Conservation (phyloP, 805 yeast species). For the Zygosaccharomyces rouxii region DNA sequence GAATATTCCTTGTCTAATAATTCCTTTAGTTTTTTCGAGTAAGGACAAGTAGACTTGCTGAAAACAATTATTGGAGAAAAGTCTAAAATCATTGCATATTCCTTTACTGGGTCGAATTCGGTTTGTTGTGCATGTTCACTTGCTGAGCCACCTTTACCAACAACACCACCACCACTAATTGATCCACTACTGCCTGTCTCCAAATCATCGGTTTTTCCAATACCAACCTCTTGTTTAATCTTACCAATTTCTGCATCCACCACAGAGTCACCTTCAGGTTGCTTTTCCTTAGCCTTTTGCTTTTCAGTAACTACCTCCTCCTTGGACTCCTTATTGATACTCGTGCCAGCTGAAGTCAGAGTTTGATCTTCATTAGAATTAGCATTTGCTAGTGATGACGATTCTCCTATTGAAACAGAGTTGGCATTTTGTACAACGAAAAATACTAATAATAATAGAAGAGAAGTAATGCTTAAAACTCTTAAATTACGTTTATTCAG, state of each 20-base stretch:
- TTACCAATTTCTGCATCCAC: constrained; percentile 20
- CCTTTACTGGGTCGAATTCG: constrained; percentile 48
- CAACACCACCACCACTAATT: constrained; percentile 8
- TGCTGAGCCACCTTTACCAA: constrained; percentile 13
- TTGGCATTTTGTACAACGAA: constrained; percentile 28
- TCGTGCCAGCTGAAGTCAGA: constrained; percentile 11
- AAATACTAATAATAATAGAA: constrained; percentile 25
- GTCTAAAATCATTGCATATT: constrained; percentile 51
- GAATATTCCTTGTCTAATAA: constrained; percentile 54
- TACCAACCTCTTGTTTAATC: constrained; percentile 19
- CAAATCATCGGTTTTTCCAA: constrained; percentile 4
- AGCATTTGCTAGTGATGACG: background rate
- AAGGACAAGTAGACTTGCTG: constrained; percentile 63
- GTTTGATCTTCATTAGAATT: constrained; percentile 3
- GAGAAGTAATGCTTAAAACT: constrained; percentile 24
- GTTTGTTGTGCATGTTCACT: constrained; percentile 17
- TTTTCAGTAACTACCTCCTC: background rate
- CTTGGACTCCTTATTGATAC: constrained; percentile 8
- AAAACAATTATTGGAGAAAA: constrained; percentile 64
- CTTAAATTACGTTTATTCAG: constrained; percentile 29
- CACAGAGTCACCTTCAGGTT: constrained; percentile 8
- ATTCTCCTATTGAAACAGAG: constrained; percentile 10
- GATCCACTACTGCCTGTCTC: constrained; percentile 7
- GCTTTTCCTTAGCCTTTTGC: constrained; percentile 4
- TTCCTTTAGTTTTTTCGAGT: constrained; percentile 64